Evolutionary conservation across 805 yeast species (phyloP), one percentile per base, ranked within the genome.

Genomic region (Candida pini): DNA sequence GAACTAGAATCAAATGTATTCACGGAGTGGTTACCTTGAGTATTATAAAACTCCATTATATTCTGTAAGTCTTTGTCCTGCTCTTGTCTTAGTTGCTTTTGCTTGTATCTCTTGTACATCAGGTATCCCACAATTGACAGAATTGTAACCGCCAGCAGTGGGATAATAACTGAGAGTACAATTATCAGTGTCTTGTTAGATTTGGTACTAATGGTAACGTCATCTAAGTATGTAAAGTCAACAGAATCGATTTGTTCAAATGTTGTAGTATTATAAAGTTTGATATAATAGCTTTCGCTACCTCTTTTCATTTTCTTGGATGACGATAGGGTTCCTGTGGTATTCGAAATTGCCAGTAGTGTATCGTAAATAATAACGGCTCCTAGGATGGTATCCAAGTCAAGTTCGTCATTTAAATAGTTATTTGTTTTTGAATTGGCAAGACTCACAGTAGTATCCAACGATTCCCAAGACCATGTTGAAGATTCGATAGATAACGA

Each of bases 321-420:
- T 9, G 15, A 17, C 4, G 30, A 20, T 3, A 18, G 41, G 6
- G 29, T 22, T 7, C 37, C 40, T 5, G 37, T 25, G 14, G 26
- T 53, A 39, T 32, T 54, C 15, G 57, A 53, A 8, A 76, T 56
- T 10, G 71, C 64, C 1, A 77, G 51, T 30, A 77, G 52, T 0
- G 79, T 71, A 34, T 70, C 64, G 47, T 71, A 73, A 18, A 76
- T 57, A 2, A 70, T 61, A 2, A 75, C 71, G 0, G 76, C 81
- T 1, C 82, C 82, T 6, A 58, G 28, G 7, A 62, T 43, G 4
- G 38, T 27, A 28, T 47, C 51, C 14, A 63, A 33, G 13, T 49
- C 33, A 16, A 71, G 49, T 15, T 40, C 46, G 31, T 39, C 38
- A 35, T 34, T 33, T 12, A 29, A 31, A 14, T 40, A 21, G 25